phyloP scores from a whole-genome alignment of 345 rosid genomes.

The Eucalyptus cloeziana region DNA sequence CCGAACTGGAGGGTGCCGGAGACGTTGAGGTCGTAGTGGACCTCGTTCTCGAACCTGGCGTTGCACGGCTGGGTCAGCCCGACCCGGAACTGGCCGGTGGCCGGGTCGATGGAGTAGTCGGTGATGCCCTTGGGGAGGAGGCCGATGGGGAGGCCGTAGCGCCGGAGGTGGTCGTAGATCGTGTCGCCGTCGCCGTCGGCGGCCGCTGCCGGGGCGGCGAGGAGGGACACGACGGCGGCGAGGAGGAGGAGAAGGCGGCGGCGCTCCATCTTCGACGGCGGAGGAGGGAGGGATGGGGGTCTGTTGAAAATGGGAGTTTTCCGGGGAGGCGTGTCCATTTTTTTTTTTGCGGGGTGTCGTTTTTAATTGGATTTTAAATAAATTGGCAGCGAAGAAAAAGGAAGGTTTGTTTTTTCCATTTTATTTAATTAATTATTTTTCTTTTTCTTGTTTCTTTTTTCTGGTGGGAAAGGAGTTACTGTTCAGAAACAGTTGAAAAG shows the following conservation, averaged over 20 bases:
- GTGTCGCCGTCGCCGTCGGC: neutral
- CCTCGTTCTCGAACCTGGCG: conserved; percentile 71
- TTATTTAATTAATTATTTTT: neutral
- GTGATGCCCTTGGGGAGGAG: conserved; percentile 66
- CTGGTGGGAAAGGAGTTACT: neutral
- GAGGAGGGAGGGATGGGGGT: neutral
- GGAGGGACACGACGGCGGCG: neutral
- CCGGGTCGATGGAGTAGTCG: conserved; percentile 32
- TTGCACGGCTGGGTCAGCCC: conserved; percentile 56
- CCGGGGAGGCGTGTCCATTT: neutral
- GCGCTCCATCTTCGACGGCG: neutral
- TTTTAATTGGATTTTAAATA: neutral
- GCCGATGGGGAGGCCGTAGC: conserved; percentile 59
- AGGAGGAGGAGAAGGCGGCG: neutral
- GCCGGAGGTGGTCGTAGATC: conserved; percentile 37
- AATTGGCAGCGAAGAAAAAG: neutral
- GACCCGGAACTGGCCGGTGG: conserved; percentile 44
- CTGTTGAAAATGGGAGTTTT: neutral
- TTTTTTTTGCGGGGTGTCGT: neutral
- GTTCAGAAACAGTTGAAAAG: neutral
- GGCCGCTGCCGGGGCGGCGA: neutral
- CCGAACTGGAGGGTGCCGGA: conserved; percentile 51
- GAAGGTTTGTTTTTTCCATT: neutral
- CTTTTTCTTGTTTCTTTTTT: neutral
- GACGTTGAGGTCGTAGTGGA: conserved; percentile 71